phyloP scores from a whole-genome alignment of 106 monocot genomes.

The Posidonia australis region DNA sequence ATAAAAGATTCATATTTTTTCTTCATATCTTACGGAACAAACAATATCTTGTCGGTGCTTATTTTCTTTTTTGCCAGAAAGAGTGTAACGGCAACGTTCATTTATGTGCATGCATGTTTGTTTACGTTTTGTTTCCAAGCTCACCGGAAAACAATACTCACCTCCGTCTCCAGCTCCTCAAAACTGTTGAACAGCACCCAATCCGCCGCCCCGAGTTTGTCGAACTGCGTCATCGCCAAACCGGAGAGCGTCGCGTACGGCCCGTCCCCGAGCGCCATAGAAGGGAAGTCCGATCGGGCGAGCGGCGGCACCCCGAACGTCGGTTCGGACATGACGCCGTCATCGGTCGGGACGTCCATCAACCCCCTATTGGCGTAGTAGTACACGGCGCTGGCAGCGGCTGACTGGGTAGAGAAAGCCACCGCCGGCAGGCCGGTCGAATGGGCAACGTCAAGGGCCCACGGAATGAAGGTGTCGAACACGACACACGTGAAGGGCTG shows the following conservation, averaged over 20 bases:
- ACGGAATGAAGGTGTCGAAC: slow-evolving; percentile 44
- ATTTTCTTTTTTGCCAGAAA: background rate
- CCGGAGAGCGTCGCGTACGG: slow-evolving; percentile 21
- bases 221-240: slow-evolving; percentile 32
- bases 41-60: background rate
- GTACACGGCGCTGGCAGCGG: slow-evolving; percentile 32
- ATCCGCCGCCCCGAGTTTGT: slow-evolving; percentile 22
- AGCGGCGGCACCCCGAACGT: slow-evolving; percentile 26
- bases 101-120: background rate
- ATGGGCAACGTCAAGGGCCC: slow-evolving; percentile 34
- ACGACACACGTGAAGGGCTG: slow-evolving; percentile 31
- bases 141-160: background rate
- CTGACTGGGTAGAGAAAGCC: slow-evolving; percentile 54
- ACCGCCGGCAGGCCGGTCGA: slow-evolving; percentile 17
- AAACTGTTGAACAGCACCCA: slow-evolving; percentile 50
- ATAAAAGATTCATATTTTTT: no score
- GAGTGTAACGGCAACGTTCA: no score
- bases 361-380: slow-evolving; percentile 16
- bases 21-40: background rate
- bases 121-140: background rate
- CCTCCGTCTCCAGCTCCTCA: slow-evolving; percentile 28
- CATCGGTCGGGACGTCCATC: slow-evolving; percentile 10
- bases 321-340: background rate
- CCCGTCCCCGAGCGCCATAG: slow-evolving; percentile 7
- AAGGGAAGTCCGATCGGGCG: slow-evolving; percentile 31